phyloP scores from a whole-genome alignment of 139 green algal genomes.

The Nannochloris sp. region DNA sequence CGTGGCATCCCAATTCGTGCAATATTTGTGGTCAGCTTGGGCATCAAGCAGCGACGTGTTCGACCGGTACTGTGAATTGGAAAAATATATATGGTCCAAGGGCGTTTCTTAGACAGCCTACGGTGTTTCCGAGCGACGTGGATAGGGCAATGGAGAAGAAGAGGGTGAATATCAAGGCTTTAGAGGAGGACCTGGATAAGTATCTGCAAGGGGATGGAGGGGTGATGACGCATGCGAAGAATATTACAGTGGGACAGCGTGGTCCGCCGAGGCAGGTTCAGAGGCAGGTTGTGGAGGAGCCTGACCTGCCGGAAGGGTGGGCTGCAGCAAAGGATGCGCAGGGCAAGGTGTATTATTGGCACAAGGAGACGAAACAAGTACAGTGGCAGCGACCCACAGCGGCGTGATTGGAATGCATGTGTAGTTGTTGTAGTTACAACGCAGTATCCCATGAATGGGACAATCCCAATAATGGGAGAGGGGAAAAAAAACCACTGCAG shows the following conservation, averaged over 20 bases:
- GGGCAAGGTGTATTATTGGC: slow-evolving; percentile 8
- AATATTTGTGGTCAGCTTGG: slow-evolving; percentile 87
- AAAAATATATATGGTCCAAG: slow-evolving; percentile 73
- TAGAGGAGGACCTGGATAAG: slow-evolving; percentile 45
- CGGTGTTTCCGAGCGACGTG: slow-evolving; percentile 63
- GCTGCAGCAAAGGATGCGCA: slow-evolving; percentile 46
- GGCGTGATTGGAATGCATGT: neutral
- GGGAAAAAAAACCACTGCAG: neutral
- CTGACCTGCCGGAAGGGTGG: slow-evolving; percentile 55
- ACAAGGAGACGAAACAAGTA: slow-evolving; percentile 62
- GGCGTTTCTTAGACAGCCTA: slow-evolving; percentile 52
- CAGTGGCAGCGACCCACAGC: slow-evolving; percentile 58
- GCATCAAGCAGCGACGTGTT: slow-evolving; percentile 76
- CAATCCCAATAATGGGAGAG: too few relatives aligned
- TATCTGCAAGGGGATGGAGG: slow-evolving; percentile 34
- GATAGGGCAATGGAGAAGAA: slow-evolving; percentile 35
- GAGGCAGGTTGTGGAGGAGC: neutral
- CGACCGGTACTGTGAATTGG: slow-evolving; percentile 86
- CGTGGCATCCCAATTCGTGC: slow-evolving; percentile 72
- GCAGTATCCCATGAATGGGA: too few relatives aligned
- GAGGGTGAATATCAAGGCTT: slow-evolving; percentile 41
- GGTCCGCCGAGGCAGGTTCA: neutral
- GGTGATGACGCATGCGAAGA: neutral
- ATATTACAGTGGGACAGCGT: neutral
- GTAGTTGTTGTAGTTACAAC: too few relatives aligned